Conservation (phyloP, 2,329 filamentous ascomycete species). For the Aspergillus neoniger region DNA sequence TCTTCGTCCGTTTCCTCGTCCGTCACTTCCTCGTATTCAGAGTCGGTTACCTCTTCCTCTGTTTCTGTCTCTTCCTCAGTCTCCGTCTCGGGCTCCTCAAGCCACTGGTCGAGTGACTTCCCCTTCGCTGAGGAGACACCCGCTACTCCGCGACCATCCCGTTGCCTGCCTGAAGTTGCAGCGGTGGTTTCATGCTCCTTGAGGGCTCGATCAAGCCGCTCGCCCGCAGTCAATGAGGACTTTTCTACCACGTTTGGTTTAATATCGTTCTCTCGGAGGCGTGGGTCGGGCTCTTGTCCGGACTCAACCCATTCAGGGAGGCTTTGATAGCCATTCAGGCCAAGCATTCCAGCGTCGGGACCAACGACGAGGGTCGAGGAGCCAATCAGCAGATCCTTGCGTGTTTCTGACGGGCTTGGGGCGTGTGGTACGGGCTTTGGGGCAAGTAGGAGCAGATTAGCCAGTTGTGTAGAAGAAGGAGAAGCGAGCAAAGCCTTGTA, state of each 20-base stretch:
- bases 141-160: conserved; percentile 16
- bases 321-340: conserved; percentile 74
- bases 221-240: conserved; percentile 42
- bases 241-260: conserved; percentile 37
- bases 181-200: conserved; percentile 42
- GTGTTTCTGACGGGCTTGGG: conserved; percentile 81
- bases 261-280: conserved; percentile 64
- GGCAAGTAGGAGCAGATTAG: conserved; percentile 84
- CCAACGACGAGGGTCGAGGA: conserved; percentile 84
- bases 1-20: conserved; percentile 50
- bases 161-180: conserved; percentile 20
- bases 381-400: conserved; percentile 76
- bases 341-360: conserved; percentile 70
- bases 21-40: conserved; percentile 54
- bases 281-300: conserved; percentile 76
- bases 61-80: conserved; percentile 54
- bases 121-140: conserved; percentile 50
- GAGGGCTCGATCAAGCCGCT: conserved; percentile 46
- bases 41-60: conserved; percentile 55
- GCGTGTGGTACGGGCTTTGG: conserved; percentile 92
- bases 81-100: conserved; percentile 64
- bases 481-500: conserved; percentile 82
- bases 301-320: conserved; percentile 82
- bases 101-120: conserved; percentile 91
- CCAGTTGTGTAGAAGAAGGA: conserved; percentile 75